Conservation (phyloP, 2,329 filamentous ascomycete species). For the Davidsoniella eucalypti region DNA sequence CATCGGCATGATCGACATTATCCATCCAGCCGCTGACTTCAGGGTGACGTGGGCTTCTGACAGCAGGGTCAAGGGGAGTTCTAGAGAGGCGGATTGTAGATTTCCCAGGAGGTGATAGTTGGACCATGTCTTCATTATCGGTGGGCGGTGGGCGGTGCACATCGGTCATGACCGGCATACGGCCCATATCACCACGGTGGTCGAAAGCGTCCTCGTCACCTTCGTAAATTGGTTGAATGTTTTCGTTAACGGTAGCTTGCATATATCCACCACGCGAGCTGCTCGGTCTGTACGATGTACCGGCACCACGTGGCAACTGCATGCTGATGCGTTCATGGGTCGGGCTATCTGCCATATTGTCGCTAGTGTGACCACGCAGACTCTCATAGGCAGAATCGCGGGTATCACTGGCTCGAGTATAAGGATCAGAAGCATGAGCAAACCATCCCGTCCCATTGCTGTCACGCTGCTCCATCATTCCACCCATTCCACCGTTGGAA, state of each 20-base stretch:
- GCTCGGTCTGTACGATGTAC: constrained; percentile 4
- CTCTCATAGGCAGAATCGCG: constrained; percentile 22
- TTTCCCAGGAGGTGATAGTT: background rate
- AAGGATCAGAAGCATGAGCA: constrained; percentile 12
- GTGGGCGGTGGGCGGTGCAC: constrained; percentile 9
- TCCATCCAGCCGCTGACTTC: constrained; percentile 43
- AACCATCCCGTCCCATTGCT: constrained; percentile 21
- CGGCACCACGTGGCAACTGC: constrained; percentile 1
- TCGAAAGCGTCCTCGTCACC: constrained; percentile 32
- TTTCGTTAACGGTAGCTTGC: constrained; percentile 16
- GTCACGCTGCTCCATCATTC: constrained; percentile 26
- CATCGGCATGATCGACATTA: constrained; percentile 37
- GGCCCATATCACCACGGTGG: constrained; percentile 13
- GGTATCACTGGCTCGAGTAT: constrained; percentile 13
- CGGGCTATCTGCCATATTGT: constrained; percentile 19
- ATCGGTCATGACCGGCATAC: background rate
- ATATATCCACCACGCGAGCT: constrained; percentile 13
- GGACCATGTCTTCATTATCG: background rate
- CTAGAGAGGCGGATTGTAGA: background rate
- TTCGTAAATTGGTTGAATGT: constrained; percentile 42
- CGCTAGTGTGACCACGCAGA: constrained; percentile 22
- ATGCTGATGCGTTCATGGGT: constrained; percentile 16
- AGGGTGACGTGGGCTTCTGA: constrained; percentile 21
- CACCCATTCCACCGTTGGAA: constrained; percentile 22
- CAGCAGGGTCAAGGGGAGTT: constrained; percentile 16